These are phyloP conservation scores for Podaxis sp. DNA, from an alignment of 768 basidiomycete species.

Conservation along the genomic window DNA sequence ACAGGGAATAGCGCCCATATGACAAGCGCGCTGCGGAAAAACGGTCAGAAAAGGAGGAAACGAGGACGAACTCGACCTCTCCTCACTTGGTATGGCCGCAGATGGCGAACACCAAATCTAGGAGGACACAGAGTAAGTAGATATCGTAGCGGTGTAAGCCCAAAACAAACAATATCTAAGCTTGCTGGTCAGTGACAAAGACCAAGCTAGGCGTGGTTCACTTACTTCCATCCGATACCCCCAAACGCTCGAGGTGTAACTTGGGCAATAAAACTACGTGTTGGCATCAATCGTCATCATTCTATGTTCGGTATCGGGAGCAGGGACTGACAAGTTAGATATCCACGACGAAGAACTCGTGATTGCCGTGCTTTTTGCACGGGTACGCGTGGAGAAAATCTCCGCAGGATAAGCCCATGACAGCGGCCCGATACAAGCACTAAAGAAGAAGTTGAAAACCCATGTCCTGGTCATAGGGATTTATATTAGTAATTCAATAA, in stretches of 20 bases:
- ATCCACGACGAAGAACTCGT: constrained; percentile 46
- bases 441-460: constrained; percentile 50
- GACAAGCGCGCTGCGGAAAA: constrained; percentile 31
- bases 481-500: not conserved
- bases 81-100: constrained; percentile 44
- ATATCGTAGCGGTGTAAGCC: not conserved
- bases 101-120: constrained; percentile 46
- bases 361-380: constrained; percentile 45
- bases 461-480: constrained; percentile 31
- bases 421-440: constrained; percentile 43
- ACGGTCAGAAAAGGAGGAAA: not conserved
- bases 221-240: constrained; percentile 42
- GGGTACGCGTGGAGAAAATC: constrained; percentile 43
- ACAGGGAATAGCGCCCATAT: constrained; percentile 46
- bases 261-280: constrained; percentile 42
- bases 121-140: not conserved
- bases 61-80: not conserved
- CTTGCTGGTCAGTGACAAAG: not conserved
- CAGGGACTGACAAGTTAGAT: constrained; percentile 37
- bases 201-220: not conserved
- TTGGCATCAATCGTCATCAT: too few species aligned
- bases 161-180: constrained; percentile 6
- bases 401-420: constrained; percentile 48
- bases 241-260: constrained; percentile 41
- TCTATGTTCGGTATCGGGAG: not conserved